A percentile compares a stretch with the other conserved stretches of the same genome.
phyloP scores from a whole-genome alignment of 2,329 filamentous ascomycete genomes.

The Penicillium paneum region DNA sequence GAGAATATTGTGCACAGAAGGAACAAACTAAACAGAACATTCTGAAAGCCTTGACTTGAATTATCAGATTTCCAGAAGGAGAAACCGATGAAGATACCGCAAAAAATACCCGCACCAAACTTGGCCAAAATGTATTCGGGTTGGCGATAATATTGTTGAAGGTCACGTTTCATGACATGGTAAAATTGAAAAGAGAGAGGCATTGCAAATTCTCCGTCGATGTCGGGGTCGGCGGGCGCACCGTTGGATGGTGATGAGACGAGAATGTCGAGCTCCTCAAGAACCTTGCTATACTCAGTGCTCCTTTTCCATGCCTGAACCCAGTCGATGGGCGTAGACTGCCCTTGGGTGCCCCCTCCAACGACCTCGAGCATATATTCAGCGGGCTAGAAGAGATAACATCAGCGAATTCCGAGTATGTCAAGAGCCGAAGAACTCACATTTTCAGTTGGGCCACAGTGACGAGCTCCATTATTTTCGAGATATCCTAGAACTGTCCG shows the following conservation, averaged over 20 bases:
- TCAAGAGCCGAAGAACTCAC: background rate
- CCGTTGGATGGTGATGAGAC: slow-evolving; percentile 52
- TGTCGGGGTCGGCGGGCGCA: slow-evolving; percentile 21
- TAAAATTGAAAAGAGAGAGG: slow-evolving; percentile 63
- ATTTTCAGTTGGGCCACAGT: slow-evolving; percentile 61
- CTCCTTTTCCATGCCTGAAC: slow-evolving; percentile 59
- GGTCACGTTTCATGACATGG: slow-evolving; percentile 66
- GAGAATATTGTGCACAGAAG: slow-evolving; percentile 60
- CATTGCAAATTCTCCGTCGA: slow-evolving; percentile 71
- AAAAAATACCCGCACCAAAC: slow-evolving; percentile 58
- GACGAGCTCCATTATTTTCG: slow-evolving; percentile 56
- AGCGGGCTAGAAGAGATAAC: slow-evolving; percentile 47
- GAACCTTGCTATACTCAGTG: slow-evolving; percentile 52
- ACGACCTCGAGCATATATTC: slow-evolving; percentile 69
- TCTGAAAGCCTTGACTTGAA: slow-evolving; percentile 72
- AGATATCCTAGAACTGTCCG: slow-evolving; percentile 60
- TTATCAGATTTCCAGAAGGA: slow-evolving; percentile 70
- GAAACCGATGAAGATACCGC: slow-evolving; percentile 72
- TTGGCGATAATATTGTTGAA: slow-evolving; percentile 83
- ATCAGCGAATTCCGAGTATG: background rate
- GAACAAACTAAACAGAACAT: slow-evolving; percentile 81
- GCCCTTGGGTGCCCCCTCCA: slow-evolving; percentile 23
- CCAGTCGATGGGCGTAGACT: slow-evolving; percentile 52
- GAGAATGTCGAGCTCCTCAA: slow-evolving; percentile 53
- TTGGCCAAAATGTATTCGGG: slow-evolving; percentile 84